Conservation (phyloP, 2,329 filamentous ascomycete genomes). For the Ciborinia camelliae region DNA sequence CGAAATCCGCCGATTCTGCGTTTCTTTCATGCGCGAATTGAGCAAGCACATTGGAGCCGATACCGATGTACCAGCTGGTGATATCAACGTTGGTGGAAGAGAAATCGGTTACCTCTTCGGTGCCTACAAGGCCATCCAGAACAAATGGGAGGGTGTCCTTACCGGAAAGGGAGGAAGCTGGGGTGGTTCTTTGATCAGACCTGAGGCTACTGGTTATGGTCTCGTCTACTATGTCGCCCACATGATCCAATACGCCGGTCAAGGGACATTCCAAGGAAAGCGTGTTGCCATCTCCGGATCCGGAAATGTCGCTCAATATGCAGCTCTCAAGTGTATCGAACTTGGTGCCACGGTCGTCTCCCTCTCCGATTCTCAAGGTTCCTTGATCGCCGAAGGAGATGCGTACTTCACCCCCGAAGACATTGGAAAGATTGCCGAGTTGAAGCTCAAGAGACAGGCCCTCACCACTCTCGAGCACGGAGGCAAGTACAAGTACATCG, state of each 20-base stretch:
- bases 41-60: conserved; percentile 94
- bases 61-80: conserved; percentile 93
- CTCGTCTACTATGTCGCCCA: conserved; percentile 94
- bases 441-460: conserved; percentile 85
- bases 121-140: conserved; percentile 81
- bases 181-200: conserved; percentile 91
- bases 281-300: conserved; percentile 93
- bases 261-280: conserved; percentile 85
- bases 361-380: conserved; percentile 87
- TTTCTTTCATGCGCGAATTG: conserved; percentile 92
- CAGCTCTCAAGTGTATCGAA: conserved; percentile 93
- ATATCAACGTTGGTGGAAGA: conserved; percentile 88
- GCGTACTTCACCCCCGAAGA: conserved; percentile 75
- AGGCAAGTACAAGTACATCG: conserved; percentile 78
- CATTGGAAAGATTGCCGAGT: conserved; percentile 70
- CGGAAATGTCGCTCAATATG: conserved; percentile 97
- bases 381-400: conserved; percentile 70
- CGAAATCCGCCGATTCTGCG: conserved; percentile 97
- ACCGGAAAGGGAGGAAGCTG: conserved; percentile 92
- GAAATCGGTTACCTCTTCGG: conserved; percentile 97
- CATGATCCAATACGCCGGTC: conserved; percentile 90
- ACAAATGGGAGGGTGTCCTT: conserved; percentile 92
- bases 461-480: conserved; percentile 67
- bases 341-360: conserved; percentile 90
- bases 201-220: conserved; percentile 95